These are phyloP conservation scores for Amylocystis lapponica DNA, from an alignment of 768 basidiomycete genomes.

Conservation along the genomic window DNA sequence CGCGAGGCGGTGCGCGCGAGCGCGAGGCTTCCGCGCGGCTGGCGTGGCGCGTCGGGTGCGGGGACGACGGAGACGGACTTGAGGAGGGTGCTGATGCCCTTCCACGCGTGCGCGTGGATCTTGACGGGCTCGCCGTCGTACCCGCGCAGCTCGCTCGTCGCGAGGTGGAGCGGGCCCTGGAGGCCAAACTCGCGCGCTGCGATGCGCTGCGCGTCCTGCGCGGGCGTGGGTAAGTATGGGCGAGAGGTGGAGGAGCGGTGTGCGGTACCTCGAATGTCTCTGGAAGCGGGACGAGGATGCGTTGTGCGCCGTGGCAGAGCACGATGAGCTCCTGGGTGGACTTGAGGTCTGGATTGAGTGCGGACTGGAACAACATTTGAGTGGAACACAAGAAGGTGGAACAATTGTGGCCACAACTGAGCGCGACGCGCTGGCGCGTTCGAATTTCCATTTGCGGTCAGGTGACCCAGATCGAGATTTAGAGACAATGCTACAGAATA, in stretches of 20 bases:
- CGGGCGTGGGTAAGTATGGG: neutral
- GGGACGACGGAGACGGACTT: conserved; percentile 3
- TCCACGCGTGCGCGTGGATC: conserved; percentile 12
- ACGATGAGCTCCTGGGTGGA: conserved; percentile 12
- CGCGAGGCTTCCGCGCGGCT: neutral
- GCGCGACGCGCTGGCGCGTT: neutral
- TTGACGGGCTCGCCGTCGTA: conserved; percentile 3
- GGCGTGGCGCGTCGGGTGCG: neutral
- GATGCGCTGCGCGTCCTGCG: conserved; percentile 6
- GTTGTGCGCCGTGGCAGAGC: conserved; percentile 5
- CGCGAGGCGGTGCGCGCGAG: neutral
- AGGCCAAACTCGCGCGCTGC: conserved; percentile 6
- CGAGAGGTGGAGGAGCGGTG: neutral
- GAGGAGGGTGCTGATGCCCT: conserved; percentile 9
- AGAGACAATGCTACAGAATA: neutral
- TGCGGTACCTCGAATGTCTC: conserved; percentile 8
- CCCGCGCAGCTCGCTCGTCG: conserved; percentile 8
- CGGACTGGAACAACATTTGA: conserved; percentile 9
- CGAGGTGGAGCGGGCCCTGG: conserved; percentile 4
- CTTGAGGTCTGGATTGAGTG: conserved; percentile 1
- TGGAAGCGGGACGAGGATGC: conserved; percentile 9
- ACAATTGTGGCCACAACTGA: neutral
- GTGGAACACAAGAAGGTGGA: neutral
- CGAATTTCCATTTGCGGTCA: too few species aligned
- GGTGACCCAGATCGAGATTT: neutral